Evolutionary conservation across 2,329 filamentous ascomycete species (phyloP), one percentile per base, ranked within the genome.

Genomic region (Pleurostoma richardsiae): DNA sequence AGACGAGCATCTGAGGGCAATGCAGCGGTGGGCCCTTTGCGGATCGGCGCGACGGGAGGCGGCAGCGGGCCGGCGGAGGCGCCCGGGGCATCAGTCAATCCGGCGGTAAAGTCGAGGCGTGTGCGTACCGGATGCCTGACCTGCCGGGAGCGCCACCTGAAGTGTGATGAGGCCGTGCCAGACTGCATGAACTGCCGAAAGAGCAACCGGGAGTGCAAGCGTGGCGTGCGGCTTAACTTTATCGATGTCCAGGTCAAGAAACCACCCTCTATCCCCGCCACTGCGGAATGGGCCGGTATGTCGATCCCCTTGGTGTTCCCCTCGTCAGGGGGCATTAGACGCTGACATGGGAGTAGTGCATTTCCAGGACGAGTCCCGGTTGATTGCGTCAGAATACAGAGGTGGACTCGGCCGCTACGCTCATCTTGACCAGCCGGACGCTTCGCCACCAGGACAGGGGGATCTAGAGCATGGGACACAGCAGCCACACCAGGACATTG

Each of bases 61-160:
- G 43, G 26, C 5, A 33, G 30, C 38, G 31, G 43, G 33, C n/a
- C 31, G 7, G 43, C 5, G 11, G 38, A 26, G 19, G 41, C 30
- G 41, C 19, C 38, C 10, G 38, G 4, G 8, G n/a, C 46, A 10
- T 27, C 31, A 11, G n/a, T 40, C 7, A 36, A 30, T 27, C 6
- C 54, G 29, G 53, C 51, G 11, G 54, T 36, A 36, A 92, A 91
- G 64, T 83, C 89, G n/a, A 92, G 86, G 68, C 78, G 91, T 53
- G 90, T 95, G 19, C 83, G 92, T 41, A 96, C 91, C 3, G 91
- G 91, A 36, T 96, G 91, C 63, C 70, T 96, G 54, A 96, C 91
- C 3, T 96, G 91, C 66, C 79, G 91, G 55, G 88, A 95, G 64
- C 76, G 90, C 41, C 91, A 96, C 71, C 72, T 96, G 44, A 96